Evolutionary conservation across 1,139 yeast genomes (phyloP).

Genomic region (Arxiozyma slooffiae): DNA sequence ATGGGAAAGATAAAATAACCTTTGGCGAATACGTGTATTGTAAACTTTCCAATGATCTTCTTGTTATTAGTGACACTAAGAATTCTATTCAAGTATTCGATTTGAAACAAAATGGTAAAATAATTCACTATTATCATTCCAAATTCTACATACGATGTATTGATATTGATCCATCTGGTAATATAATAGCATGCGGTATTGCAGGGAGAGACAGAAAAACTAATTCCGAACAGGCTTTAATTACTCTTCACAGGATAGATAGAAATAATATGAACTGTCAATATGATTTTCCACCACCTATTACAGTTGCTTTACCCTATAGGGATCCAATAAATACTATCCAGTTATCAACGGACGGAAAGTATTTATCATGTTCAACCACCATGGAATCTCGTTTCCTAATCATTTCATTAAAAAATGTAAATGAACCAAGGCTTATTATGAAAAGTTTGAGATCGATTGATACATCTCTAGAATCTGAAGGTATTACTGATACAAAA

Average conservation of each 20-base stretch:
- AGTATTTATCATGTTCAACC: slow-evolving; percentile 72
- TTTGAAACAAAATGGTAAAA: slow-evolving; percentile 45
- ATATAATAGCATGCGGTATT: slow-evolving; percentile 67
- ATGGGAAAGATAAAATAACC: slow-evolving; percentile 5
- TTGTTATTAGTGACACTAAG: slow-evolving; percentile 64
- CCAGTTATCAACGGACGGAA: slow-evolving; percentile 60
- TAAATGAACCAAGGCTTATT: slow-evolving; percentile 58
- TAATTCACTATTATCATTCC: slow-evolving; percentile 59
- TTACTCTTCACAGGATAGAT: slow-evolving; percentile 47
- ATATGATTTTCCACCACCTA: slow-evolving; percentile 34
- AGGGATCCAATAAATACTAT: slow-evolving; percentile 72
- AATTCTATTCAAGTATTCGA: slow-evolving; percentile 64
- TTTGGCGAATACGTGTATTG: slow-evolving; percentile 61
- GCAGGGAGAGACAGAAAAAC: slow-evolving; percentile 66
- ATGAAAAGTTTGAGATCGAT: slow-evolving; percentile 54
- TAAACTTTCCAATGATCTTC: slow-evolving; percentile 47
- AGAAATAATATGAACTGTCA: slow-evolving; percentile 16
- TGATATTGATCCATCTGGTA: slow-evolving; percentile 56
- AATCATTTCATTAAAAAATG: slow-evolving; percentile 57
- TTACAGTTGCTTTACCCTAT: slow-evolving; percentile 74
- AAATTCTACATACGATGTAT: slow-evolving; percentile 72
- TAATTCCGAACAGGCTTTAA: slow-evolving; percentile 70
- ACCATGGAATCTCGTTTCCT: slow-evolving; percentile 72
- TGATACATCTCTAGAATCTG: slow-evolving; percentile 61
- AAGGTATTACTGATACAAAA: slow-evolving; percentile 78